Percentiles rank a stretch among this genome's conserved stretches.
These are phyloP conservation scores for Xylaria sp. DNA, from an alignment of 495 filamentous ascomycete species.

Conservation along the genomic window DNA sequence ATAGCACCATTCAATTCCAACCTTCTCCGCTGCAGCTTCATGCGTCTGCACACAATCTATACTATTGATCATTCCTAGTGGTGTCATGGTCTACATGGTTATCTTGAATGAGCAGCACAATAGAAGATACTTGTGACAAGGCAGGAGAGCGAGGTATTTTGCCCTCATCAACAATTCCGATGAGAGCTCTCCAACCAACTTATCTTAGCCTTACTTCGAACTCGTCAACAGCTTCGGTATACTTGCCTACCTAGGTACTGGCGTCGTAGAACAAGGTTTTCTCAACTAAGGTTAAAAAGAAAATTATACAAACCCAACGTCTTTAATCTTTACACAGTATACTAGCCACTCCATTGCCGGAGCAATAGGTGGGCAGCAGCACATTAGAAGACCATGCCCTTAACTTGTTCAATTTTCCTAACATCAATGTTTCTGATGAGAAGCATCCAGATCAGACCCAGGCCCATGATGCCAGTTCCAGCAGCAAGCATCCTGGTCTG, in stretches of 20 bases:
- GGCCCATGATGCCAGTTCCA: constrained; percentile 25
- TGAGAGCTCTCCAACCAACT: neutral
- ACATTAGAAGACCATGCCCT: constrained; percentile 29
- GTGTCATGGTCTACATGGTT: neutral
- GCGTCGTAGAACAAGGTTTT: neutral
- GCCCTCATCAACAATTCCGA: too few relatives aligned
- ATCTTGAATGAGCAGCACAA: neutral
- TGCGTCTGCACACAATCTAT: neutral
- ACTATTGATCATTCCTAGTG: neutral
- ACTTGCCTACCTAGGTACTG: neutral
- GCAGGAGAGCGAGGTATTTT: neutral
- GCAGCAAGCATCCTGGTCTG: constrained; percentile 49
- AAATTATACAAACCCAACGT: neutral
- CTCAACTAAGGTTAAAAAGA: neutral
- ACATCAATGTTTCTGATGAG: constrained; percentile 27
- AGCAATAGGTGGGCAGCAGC: neutral
- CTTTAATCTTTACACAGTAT: neutral
- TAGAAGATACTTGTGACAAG: neutral
- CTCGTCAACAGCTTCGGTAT: neutral
- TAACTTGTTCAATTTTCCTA: constrained; percentile 21
- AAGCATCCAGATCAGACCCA: constrained; percentile 23
- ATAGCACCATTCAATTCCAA: neutral
- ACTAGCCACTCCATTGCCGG: neutral
- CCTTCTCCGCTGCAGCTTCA: neutral
- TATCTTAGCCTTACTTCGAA: neutral